Conservation (phyloP, 148 eudicot genomes). For the Chenopodium formosanum region DNA sequence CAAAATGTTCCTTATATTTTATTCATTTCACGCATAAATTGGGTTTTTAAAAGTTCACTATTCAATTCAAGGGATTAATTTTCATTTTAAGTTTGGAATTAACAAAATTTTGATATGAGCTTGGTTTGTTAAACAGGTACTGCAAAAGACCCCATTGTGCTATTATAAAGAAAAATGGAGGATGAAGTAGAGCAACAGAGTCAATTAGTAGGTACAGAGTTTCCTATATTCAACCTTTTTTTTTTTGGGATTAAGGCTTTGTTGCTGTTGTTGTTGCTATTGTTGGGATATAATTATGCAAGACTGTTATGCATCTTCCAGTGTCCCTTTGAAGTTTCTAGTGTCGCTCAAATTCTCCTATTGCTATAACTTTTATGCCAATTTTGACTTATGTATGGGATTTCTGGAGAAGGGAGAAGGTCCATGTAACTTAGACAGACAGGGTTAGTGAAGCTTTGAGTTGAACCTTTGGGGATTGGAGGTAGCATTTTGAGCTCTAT, state of each 20-base stretch:
- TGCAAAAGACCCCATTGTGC: background rate
- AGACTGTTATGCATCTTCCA: background rate
- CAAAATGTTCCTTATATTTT: too few relatives aligned
- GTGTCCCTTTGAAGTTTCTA: background rate
- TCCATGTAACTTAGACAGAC: background rate
- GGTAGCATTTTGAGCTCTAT: background rate
- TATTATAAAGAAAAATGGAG: background rate
- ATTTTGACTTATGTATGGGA: background rate
- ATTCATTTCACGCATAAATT: too few relatives aligned
- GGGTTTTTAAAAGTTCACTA: background rate
- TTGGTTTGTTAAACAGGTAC: background rate
- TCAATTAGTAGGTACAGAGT: background rate
- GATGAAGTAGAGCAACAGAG: background rate
- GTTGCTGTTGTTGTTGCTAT: too few relatives aligned
- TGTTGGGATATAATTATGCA: too few relatives aligned
- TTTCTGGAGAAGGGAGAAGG: background rate
- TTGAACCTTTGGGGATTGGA: background rate
- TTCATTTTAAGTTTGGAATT: background rate
- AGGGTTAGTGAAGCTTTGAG: background rate
- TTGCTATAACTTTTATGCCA: background rate
- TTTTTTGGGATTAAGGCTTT: too few relatives aligned
- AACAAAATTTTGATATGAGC: background rate
- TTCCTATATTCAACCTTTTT: background rate
- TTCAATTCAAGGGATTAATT: background rate
- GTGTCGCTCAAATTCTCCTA: background rate